phyloP scores from a whole-genome alignment of 2,329 filamentous ascomycete species.

The Bipolaris victoriae region DNA sequence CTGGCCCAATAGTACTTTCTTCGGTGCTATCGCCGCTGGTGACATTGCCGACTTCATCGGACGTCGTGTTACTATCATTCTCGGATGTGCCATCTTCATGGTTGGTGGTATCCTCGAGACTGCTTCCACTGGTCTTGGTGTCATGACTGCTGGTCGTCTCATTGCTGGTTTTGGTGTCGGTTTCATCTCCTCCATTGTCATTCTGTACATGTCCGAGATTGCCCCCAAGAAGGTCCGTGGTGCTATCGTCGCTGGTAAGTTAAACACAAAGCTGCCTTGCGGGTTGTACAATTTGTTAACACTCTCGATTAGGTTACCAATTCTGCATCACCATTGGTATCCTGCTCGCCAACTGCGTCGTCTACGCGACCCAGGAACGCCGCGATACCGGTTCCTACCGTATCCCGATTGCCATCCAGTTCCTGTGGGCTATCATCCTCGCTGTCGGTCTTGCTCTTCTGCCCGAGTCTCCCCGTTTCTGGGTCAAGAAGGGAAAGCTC shows the following conservation, averaged over 20 bases:
- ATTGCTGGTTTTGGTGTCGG: conserved; percentile 77
- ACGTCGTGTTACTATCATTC: conserved; percentile 68
- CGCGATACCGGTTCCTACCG: conserved; percentile 71
- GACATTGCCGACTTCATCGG: conserved; percentile 70
- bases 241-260: conserved; percentile 66
- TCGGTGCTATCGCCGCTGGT: conserved; percentile 67
- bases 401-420: conserved; percentile 82
- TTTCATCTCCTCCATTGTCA: conserved; percentile 68
- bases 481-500: conserved; percentile 77
- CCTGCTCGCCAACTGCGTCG: conserved; percentile 75
- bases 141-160: conserved; percentile 74
- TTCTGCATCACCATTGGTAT: conserved; percentile 84
- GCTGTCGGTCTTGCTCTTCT: conserved; percentile 74
- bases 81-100: conserved; percentile 66
- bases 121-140: conserved; percentile 63
- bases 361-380: conserved; percentile 73
- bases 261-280: background rate
- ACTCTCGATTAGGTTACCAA: conserved; percentile 61
- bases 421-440: conserved; percentile 81
- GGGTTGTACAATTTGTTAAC: background rate
- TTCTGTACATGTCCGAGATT: conserved; percentile 85
- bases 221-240: conserved; percentile 72
- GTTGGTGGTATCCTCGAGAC: conserved; percentile 64
- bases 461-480: conserved; percentile 86
- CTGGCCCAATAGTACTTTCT: conserved; percentile 65